phyloP scores from a whole-genome alignment of 2,329 filamentous ascomycete species.

The Escovopsis sp. region DNA sequence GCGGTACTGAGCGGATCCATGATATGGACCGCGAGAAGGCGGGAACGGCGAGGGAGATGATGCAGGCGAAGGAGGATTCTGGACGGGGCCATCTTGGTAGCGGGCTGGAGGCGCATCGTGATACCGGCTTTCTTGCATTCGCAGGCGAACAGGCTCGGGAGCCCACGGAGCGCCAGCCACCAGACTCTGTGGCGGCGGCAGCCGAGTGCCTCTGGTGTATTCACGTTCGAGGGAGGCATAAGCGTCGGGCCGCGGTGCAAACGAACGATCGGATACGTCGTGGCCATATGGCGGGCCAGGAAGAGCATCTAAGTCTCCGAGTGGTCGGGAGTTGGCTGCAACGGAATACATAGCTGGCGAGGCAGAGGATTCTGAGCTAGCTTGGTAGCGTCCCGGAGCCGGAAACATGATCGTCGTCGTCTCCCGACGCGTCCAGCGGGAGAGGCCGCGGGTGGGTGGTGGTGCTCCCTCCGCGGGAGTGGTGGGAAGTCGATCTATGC shows the following conservation, averaged over 20 bases:
- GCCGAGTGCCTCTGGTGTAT: constrained; percentile 9
- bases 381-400: constrained; percentile 4
- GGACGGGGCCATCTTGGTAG: neutral
- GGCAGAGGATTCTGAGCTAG: constrained; percentile 5
- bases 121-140: constrained; percentile 5
- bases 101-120: neutral
- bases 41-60: neutral
- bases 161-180: constrained; percentile 9
- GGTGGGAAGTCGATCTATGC: neutral
- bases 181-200: constrained; percentile 14
- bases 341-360: constrained; percentile 10
- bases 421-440: neutral
- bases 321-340: constrained; percentile 8
- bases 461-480: neutral
- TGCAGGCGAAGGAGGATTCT: neutral
- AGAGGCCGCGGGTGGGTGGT: neutral
- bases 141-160: constrained; percentile 4
- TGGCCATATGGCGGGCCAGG: constrained; percentile 10
- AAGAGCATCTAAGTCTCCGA: constrained; percentile 10
- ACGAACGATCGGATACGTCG: constrained; percentile 10
- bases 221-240: constrained; percentile 14
- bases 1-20: neutral
- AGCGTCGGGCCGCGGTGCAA: constrained; percentile 8
- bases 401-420: constrained; percentile 7
- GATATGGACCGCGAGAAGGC: neutral